Conservation (phyloP, 2,329 filamentous ascomycete species). For the Diplocarpon mali region DNA sequence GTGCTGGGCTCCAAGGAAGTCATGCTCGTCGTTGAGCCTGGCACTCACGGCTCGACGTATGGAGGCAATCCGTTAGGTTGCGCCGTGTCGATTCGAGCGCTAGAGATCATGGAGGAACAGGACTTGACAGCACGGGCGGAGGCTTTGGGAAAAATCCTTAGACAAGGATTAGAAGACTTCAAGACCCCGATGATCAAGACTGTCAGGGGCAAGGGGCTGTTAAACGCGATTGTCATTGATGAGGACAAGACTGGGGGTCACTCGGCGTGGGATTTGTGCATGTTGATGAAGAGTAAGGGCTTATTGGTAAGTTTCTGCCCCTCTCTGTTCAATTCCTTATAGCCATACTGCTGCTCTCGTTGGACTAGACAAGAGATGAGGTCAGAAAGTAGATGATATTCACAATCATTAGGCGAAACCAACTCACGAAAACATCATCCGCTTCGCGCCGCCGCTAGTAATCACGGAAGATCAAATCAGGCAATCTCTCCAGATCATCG, state of each 20-base stretch:
- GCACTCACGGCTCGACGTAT: constrained; percentile 97
- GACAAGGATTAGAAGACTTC: constrained; percentile 63
- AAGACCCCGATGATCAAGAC: constrained; percentile 70
- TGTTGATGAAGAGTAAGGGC: constrained; percentile 92
- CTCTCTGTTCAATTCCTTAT: too few relatives aligned
- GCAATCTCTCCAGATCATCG: constrained; percentile 67
- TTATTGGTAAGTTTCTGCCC: constrained; percentile 55
- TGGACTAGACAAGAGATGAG: too few relatives aligned
- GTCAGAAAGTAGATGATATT: too few relatives aligned
- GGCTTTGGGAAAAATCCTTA: constrained; percentile 70
- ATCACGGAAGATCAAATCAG: constrained; percentile 83
- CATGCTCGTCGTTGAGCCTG: constrained; percentile 92
- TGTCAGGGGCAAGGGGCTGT: constrained; percentile 82
- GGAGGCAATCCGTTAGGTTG: constrained; percentile 94
- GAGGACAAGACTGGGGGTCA: constrained; percentile 76
- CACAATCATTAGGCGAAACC: constrained; percentile 66
- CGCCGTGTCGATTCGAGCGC: constrained; percentile 85
- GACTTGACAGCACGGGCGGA: constrained; percentile 76
- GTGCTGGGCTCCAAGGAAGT: constrained; percentile 81
- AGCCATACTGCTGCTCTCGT: too few relatives aligned
- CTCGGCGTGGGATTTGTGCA: constrained; percentile 90
- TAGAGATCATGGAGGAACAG: constrained; percentile 91
- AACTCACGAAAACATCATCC: constrained; percentile 96
- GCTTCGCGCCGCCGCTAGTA: constrained; percentile 89
- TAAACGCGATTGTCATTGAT: constrained; percentile 95